Conservation (phyloP, 1,284 basidiomycete species). For the Heterobasidion parviporum region DNA sequence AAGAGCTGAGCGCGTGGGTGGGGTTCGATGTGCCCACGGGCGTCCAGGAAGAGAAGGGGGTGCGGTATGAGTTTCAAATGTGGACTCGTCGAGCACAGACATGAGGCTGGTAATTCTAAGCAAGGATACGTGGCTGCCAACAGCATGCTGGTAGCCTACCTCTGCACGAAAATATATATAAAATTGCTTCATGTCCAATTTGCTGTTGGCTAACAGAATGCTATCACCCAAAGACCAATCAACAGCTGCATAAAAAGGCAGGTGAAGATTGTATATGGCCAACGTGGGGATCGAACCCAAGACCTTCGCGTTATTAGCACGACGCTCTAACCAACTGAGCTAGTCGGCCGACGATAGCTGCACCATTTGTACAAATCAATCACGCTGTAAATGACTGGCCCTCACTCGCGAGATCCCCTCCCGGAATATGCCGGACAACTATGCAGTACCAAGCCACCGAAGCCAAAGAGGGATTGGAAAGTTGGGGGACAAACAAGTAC, state of each 20-base stretch:
- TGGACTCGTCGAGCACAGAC: slow-evolving; percentile 46
- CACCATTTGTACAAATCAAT: no score
- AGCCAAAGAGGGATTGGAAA: background rate
- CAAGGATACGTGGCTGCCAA: no score
- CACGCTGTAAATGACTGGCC: no score
- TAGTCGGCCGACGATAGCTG: slow-evolving; percentile 5
- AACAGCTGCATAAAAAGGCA: no score
- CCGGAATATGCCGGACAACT: slow-evolving; percentile 4
- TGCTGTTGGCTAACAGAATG: no score
- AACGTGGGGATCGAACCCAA: slow-evolving; percentile 7
- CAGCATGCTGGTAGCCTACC: no score
- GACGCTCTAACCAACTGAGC: slow-evolving; percentile 10
- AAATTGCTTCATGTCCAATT: no score
- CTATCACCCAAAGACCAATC: no score
- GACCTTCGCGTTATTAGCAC: slow-evolving; percentile 11
- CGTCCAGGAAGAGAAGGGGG: slow-evolving; percentile 71
- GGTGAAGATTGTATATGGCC: background rate
- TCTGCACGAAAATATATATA: no score
- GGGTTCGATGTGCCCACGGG: slow-evolving; percentile 75
- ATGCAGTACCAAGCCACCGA: slow-evolving; percentile 11
- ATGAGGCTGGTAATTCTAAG: background rate
- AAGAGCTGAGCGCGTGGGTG: slow-evolving; percentile 65
- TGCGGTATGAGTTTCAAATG: slow-evolving; percentile 89
- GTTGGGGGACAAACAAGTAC: slow-evolving; percentile 4
- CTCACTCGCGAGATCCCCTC: no score